Conservation (phyloP, 2,329 filamentous ascomycete genomes). For the Colletotrichum truncatum region DNA sequence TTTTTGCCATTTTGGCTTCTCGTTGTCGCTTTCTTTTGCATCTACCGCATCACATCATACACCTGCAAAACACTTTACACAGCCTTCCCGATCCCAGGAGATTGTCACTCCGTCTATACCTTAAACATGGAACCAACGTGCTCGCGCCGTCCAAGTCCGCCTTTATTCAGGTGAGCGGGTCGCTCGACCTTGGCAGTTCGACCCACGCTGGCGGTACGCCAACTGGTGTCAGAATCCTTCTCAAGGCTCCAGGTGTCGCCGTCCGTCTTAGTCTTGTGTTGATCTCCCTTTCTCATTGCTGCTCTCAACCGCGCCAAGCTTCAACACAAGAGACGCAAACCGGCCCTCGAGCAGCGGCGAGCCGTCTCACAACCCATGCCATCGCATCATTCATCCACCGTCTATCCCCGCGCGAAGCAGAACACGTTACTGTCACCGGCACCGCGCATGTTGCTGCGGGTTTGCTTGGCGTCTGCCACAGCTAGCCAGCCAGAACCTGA, state of each 20-base stretch:
- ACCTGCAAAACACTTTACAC: neutral
- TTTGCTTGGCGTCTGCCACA: slow-evolving; percentile 10
- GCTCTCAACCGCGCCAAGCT: slow-evolving; percentile 13
- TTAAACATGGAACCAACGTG: slow-evolving; percentile 26
- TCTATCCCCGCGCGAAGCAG: neutral
- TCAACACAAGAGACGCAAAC: neutral
- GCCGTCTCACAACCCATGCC: slow-evolving; percentile 25
- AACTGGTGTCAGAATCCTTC: slow-evolving; percentile 17
- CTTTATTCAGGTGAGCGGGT: slow-evolving; percentile 24
- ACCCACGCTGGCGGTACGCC: slow-evolving; percentile 25
- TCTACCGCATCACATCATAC: neutral
- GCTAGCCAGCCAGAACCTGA: slow-evolving; percentile 7
- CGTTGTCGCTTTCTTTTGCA: neutral
- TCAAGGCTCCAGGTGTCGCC: neutral
- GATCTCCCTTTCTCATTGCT: neutral
- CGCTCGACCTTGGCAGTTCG: slow-evolving; percentile 22
- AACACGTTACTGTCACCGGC: slow-evolving; percentile 1
- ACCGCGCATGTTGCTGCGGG: neutral
- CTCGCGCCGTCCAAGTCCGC: neutral
- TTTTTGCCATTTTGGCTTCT: slow-evolving; percentile 15
- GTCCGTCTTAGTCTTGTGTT: neutral
- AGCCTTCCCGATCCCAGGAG: slow-evolving; percentile 2
- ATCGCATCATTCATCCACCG: slow-evolving; percentile 10
- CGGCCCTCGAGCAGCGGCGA: neutral
- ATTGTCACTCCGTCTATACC: neutral